A percentile compares a stretch with the other conserved stretches of the same genome.
phyloP scores from a whole-genome alignment of 73 alveolate species.

The Tetrahymena thermophila region DNA sequence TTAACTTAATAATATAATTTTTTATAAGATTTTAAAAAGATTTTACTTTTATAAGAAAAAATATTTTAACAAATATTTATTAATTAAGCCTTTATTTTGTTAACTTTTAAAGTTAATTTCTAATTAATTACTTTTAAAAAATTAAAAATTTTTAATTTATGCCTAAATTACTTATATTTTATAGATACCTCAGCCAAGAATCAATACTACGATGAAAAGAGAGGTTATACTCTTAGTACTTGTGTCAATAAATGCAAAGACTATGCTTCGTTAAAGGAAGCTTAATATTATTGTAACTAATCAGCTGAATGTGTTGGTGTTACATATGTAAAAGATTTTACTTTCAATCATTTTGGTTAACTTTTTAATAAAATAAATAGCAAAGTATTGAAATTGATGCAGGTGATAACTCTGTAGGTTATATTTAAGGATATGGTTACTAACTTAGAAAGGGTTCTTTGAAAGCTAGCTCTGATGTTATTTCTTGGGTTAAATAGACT shows the following conservation, averaged over 20 bases:
- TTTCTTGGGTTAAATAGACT: neutral
- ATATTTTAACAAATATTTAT: too few species aligned
- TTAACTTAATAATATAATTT: neutral
- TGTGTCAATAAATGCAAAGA: neutral
- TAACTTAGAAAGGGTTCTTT: neutral
- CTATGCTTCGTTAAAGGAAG: neutral
- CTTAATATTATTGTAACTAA: neutral
- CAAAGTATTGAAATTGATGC: neutral
- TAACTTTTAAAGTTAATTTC: too few species aligned
- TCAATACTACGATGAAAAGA: neutral
- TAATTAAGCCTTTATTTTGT: too few species aligned
- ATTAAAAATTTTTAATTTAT: too few species aligned
- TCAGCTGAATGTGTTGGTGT: neutral
- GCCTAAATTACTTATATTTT: neutral
- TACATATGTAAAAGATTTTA: neutral
- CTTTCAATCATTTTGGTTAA: neutral
- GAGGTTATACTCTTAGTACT: neutral
- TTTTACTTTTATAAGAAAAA: too few species aligned
- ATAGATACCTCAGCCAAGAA: neutral
- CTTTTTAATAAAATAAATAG: neutral
- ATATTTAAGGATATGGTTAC: neutral
- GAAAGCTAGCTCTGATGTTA: neutral
- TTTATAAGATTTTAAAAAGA: neutral
- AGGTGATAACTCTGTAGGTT: neutral
- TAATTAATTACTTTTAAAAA: too few species aligned